Conservation (phyloP, 192 early-diverging fungal species). For the Coemansia sp. region DNA sequence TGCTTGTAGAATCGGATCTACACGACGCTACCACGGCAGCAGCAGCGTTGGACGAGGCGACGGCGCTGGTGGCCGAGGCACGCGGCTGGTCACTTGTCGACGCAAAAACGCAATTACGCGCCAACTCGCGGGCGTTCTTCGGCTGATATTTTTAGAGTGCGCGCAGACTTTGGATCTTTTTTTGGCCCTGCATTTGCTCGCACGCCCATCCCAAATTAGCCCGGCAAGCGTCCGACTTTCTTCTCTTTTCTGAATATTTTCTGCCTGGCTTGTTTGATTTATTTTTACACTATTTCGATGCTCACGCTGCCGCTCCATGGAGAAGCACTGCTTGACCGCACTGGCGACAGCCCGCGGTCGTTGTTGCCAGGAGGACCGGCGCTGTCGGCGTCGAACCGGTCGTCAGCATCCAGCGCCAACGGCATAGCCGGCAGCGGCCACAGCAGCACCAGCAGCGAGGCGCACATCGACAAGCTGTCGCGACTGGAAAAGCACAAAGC, state of each 20-base stretch:
- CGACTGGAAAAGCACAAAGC: conserved; percentile 48
- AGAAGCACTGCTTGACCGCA: not conserved
- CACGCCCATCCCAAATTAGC: not conserved
- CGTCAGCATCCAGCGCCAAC: conserved; percentile 22
- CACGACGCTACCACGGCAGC: conserved; percentile 30
- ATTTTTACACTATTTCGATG: conserved; percentile 6
- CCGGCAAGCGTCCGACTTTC: not conserved
- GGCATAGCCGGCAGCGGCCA: not conserved
- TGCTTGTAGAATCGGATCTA: conserved; percentile 83
- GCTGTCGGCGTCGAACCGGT: conserved; percentile 20
- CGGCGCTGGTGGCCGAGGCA: conserved; percentile 26
- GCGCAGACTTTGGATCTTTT: not conserved
- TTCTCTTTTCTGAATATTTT: too few relatives aligned
- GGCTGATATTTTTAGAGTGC: not conserved
- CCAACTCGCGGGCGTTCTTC: conserved; percentile 34
- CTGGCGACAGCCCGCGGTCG: not conserved
- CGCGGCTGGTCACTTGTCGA: conserved; percentile 26
- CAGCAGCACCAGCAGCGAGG: conserved; percentile 16
- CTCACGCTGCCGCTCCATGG: conserved; percentile 15
- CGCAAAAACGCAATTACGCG: conserved; percentile 10
- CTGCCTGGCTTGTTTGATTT: too few relatives aligned
- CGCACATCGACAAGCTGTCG: conserved; percentile 39
- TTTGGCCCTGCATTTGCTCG: conserved; percentile 1
- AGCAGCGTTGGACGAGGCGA: conserved; percentile 18
- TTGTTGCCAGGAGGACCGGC: not conserved